Base-by-base conservation (phyloP, 441 rosid species). In the Pelargonium citronellum region DNA sequence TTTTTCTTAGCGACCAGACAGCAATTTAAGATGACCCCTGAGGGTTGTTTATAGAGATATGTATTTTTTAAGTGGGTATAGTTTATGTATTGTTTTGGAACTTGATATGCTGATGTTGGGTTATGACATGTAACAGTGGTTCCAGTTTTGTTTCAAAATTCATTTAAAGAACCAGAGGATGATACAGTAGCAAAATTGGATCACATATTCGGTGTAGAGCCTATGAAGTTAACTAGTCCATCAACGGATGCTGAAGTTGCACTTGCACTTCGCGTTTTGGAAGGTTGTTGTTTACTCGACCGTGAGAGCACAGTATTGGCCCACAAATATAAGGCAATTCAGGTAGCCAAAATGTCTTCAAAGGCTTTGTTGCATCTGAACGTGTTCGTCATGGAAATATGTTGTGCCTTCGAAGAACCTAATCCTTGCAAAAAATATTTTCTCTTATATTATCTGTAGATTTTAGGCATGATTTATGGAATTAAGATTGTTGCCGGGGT, bases 201-300 rank as follows among this genome's bases (percentile, higher is more conserved):
- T 83, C 94, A 89, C 71, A 82, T 94, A 75, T 90, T 94, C 64
- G 82, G 87, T 5, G 92, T 91, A 1, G 91, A 90, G 64, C 94
- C 96, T 16, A 69, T 90, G 87, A 87, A 85, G 81, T 85, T 91
- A 67, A 86, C 86, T 15, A 89, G 91, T 79, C 95, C 96, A 47
- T 87, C 95, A 4, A 87, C 97, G 0, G 92, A 86, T 49, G 81
- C 81, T 0, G 98, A 91, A 74, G 85, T 86, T 10, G 90, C 93
- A 2, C 86, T 94, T 67, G 98, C 97, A 0, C 97, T 94, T 70
- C 85, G 96, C 27, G 93, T 90, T 79, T 77, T 91, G 60, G 98
- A 91, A 83, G 97, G 97, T 46, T 94, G 98, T 69, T 91, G 97
- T 73, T 86, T 94, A 71, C 93, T 91, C 49, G 95, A 94, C 77